These are phyloP conservation scores for Strobilomyces echinocephalus DNA, from an alignment of 768 basidiomycete species.

Conservation along the genomic window DNA sequence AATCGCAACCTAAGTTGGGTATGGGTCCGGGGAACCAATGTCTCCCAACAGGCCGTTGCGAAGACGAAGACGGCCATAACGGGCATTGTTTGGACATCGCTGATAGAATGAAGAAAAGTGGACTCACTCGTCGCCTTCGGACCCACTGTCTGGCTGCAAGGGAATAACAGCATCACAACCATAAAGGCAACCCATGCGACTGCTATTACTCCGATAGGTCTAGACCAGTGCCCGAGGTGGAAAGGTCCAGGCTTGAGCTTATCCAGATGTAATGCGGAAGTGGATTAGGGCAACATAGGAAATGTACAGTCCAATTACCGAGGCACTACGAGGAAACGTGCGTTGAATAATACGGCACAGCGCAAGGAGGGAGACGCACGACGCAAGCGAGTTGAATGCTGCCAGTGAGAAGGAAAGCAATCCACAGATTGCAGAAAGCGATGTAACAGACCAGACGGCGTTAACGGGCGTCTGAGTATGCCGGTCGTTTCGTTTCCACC, in stretches of 20 bases:
- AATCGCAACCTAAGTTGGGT: constrained; percentile 21
- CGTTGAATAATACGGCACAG: background rate
- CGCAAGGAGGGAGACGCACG: constrained; percentile 19
- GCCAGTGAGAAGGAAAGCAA: constrained; percentile 31
- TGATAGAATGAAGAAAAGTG: background rate
- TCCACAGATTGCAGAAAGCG: constrained; percentile 30
- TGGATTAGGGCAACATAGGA: constrained; percentile 38
- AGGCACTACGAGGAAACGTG: constrained; percentile 16
- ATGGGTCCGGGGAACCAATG: constrained; percentile 35
- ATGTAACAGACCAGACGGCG: constrained; percentile 40
- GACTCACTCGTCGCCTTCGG: constrained; percentile 33
- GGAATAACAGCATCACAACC: background rate
- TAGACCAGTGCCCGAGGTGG: background rate
- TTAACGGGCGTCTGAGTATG: constrained; percentile 35
- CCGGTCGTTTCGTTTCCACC: constrained; percentile 33
- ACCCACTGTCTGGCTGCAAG: constrained; percentile 19
- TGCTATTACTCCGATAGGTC: background rate
- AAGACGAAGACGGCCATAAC: constrained; percentile 29
- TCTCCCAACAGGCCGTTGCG: constrained; percentile 26
- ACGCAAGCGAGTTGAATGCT: constrained; percentile 33
- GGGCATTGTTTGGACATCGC: background rate
- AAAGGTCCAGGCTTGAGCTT: background rate
- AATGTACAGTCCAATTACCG: constrained; percentile 33
- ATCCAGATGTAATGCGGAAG: constrained; percentile 31
- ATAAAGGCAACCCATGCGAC: background rate